phyloP scores from a whole-genome alignment of 78 protist genomes.

The slime mould (Dictyostelium discoideum) region dicty_2.7 NC_007088.5:2685501-2686000 shows the following conservation, averaged over 20 bases:
- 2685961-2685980: conserved; percentile 29
- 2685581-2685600: conserved; percentile 9
- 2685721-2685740: background rate
- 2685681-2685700: background rate
- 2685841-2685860: background rate
- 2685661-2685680: conserved; percentile 1
- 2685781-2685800: conserved; percentile 1
- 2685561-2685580: background rate
- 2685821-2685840: background rate
- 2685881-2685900: background rate
- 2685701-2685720: background rate
- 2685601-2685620: background rate
- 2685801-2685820: background rate
- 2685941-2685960: conserved; percentile 2
- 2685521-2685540: background rate
- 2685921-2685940: conserved; percentile 3
- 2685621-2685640: background rate
- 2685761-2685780: background rate
- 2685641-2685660: background rate
- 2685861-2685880: conserved; percentile 2
- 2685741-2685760: conserved; percentile 12
- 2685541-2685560: background rate
- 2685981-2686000: conserved; percentile 25
- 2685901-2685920: background rate
- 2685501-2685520: background rate